These are phyloP conservation scores for Odonthalia washingtoniensis DNA, from an alignment of 31 red algal species.

Conservation along the genomic window DNA sequence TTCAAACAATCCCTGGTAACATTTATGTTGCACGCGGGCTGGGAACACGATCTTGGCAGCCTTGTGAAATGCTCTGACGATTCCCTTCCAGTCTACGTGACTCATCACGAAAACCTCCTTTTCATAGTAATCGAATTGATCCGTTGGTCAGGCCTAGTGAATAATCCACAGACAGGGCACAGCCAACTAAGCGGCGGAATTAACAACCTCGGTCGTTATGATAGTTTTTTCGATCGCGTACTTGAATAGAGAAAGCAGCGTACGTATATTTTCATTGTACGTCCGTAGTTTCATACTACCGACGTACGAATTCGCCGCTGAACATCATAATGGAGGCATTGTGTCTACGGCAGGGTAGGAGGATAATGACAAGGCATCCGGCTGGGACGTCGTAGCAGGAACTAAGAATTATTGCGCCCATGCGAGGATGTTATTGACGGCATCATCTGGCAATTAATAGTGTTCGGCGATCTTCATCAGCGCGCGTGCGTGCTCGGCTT, in stretches of 20 bases:
- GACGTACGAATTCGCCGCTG: no score
- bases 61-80: constrained; percentile 67
- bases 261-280: constrained; percentile 62
- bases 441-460: constrained; percentile 63
- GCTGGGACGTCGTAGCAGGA: constrained; percentile 47
- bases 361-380: no score
- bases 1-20: no score
- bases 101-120: constrained; percentile 97
- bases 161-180: constrained; percentile 92
- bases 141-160: constrained; percentile 94
- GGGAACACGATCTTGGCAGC: constrained; percentile 95
- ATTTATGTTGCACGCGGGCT: constrained; percentile 77
- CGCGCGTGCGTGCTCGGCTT: constrained; percentile 72
- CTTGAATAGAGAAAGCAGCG: constrained; percentile 57
- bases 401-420: constrained; percentile 60
- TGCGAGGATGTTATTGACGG: constrained; percentile 58
- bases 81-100: constrained; percentile 75
- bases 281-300: constrained; percentile 66
- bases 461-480: constrained; percentile 73
- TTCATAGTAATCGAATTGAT: constrained; percentile 95
- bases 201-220: constrained; percentile 90
- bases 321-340: no score
- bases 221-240: constrained; percentile 94
- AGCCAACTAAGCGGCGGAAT: constrained; percentile 54
- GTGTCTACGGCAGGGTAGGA: no score